Percentiles rank a stretch among this genome's conserved stretches.
These are phyloP conservation scores for Antrodiella citrinella DNA, from an alignment of 768 basidiomycete genomes.

Conservation along the genomic window DNA sequence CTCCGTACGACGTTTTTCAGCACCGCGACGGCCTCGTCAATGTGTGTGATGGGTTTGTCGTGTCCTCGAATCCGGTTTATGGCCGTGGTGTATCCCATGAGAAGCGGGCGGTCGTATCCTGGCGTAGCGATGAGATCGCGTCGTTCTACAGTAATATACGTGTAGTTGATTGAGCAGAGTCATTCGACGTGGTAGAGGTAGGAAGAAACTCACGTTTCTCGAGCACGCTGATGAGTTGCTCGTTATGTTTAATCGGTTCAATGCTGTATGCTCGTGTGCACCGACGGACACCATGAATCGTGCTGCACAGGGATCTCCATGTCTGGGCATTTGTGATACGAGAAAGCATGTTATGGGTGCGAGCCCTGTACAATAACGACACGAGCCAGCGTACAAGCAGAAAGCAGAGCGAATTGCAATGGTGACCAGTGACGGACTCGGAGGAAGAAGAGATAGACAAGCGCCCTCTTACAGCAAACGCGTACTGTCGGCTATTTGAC, in stretches of 20 bases:
- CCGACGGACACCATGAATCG: background rate
- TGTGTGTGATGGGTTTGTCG: background rate
- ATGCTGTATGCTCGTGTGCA: background rate
- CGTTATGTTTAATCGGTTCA: background rate
- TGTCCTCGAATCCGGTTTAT: background rate
- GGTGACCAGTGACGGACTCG: too few relatives aligned
- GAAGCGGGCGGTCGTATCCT: too few relatives aligned
- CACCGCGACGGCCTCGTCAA: background rate
- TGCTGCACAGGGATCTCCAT: background rate
- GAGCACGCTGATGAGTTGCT: constrained; percentile 4
- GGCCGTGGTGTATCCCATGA: background rate
- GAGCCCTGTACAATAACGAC: too few relatives aligned
- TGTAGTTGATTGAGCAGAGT: too few relatives aligned
- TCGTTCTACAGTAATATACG: too few relatives aligned
- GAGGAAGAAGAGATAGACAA: too few relatives aligned
- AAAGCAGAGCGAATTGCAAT: background rate
- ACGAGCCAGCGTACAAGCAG: background rate
- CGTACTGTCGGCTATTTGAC: too few relatives aligned
- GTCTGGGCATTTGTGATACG: background rate
- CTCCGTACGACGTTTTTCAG: too few relatives aligned
- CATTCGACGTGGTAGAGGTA: background rate
- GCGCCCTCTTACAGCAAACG: too few relatives aligned
- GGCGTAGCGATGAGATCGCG: too few relatives aligned
- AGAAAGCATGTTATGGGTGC: background rate
- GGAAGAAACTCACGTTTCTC: background rate